Base-by-base conservation (phyloP, 2,329 filamentous ascomycete species). In the Ceratocystis huliohia region DNA sequence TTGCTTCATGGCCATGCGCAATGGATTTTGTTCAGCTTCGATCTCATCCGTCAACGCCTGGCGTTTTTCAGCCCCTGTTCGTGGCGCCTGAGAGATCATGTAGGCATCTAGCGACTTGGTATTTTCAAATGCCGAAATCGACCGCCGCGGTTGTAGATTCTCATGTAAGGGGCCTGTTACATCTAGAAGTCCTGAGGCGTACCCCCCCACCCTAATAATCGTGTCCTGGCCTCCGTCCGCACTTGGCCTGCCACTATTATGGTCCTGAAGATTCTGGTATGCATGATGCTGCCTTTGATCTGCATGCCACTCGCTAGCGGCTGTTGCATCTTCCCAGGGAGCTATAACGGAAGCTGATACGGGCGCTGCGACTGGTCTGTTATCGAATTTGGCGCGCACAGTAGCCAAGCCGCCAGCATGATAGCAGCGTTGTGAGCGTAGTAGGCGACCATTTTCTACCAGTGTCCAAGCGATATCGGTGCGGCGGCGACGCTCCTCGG, bases 401-500 rank as follows among this genome's bases (percentile, higher is more conserved):
- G 68, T 67, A 6, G 67, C 68, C 20, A 68, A 61, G 7, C 68
- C 69, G 6, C 65, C 69, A 2, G 68, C 61, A 37, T 67, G 63
- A 41, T 70, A 70, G 41, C 69, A 67, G 17, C 68, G 59, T 45
- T 69, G 69, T 22, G 66, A 67, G 30, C 63, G 66, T 15, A 70
- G 33, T n/a, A 69, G 17, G n/a, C 64, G 65, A 8, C 69, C 80
- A 75, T 84, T 84, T 3, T 80, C 76, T 45, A 82, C 76, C 17
- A 80, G 79, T 22, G 79, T 75, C 57, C 76, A 76, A 44, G 81
- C 77, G 57, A 81, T 75, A 65, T 79, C 79, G 68, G 84, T 79
- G 30, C 81, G 79, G 67, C 81, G 80, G 68, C 82, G 78, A 61
- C 81, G 80, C 72, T 84, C 82, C 73, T 84, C 82, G 67, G 82